Percentiles rank a stretch among this genome's conserved stretches.
These are phyloP conservation scores for Aspergillus cavernicola DNA, from an alignment of 495 filamentous ascomycete species.

Conservation along the genomic window DNA sequence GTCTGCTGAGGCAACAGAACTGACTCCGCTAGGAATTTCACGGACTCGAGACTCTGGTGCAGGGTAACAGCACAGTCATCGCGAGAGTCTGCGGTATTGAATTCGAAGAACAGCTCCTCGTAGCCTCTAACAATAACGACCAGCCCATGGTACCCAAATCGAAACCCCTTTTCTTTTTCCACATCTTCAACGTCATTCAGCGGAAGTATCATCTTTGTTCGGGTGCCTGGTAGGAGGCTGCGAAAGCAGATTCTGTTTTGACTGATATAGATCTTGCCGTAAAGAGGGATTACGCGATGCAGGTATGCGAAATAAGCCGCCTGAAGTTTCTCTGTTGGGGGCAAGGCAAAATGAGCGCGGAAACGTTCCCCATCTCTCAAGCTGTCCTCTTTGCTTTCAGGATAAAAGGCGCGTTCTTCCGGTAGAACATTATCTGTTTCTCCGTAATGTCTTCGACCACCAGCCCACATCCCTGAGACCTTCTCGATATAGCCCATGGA, in stretches of 20 bases:
- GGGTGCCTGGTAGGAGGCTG: conserved; percentile 82
- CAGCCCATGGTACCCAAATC: conserved; percentile 86
- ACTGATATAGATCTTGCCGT: conserved; percentile 96
- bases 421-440: conserved; percentile 65
- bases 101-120: conserved; percentile 97
- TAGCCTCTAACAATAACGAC: conserved; percentile 90
- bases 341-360: conserved; percentile 83
- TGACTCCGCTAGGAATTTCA: conserved; percentile 69
- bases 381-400: conserved; percentile 59
- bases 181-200: conserved; percentile 91
- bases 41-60: conserved; percentile 68
- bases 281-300: conserved; percentile 83
- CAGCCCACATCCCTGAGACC: conserved; percentile 96
- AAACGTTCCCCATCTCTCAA: conserved; percentile 72
- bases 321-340: conserved; percentile 76
- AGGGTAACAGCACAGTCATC: conserved; percentile 88
- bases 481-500: conserved; percentile 98
- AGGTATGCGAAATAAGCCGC: conserved; percentile 89
- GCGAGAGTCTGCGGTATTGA: conserved; percentile 66
- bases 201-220: conserved; percentile 90
- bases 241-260: conserved; percentile 90
- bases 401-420: conserved; percentile 59
- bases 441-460: conserved; percentile 83
- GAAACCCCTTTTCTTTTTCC: conserved; percentile 91
- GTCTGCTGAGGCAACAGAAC: conserved; percentile 66